A percentile compares a stretch with the other conserved stretches of the same genome.
Conservation (phyloP, 192 early-diverging fungal genomes). For the Radiomyces spectabilis region DNA sequence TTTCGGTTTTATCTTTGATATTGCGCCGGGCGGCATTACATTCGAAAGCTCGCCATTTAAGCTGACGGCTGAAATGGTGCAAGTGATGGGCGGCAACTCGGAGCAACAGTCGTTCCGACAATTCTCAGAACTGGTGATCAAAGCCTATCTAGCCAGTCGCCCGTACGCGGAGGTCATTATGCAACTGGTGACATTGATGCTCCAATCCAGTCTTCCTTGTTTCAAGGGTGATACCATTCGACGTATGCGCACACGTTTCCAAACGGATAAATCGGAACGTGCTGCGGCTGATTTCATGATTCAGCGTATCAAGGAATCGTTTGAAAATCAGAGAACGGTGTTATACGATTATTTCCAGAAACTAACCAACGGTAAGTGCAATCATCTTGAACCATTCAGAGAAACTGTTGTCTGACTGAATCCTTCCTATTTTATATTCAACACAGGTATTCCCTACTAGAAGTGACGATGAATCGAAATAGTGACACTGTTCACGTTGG, state of each 20-base stretch:
- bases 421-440: no score
- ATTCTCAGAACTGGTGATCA: conserved; percentile 88
- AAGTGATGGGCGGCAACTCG: conserved; percentile 90
- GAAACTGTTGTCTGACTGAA: no score
- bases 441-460: no score
- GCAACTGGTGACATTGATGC: conserved; percentile 85
- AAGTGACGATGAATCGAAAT: no score
- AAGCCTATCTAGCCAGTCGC: conserved; percentile 84
- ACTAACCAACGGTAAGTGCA: conserved; percentile 68
- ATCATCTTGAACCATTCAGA: no score
- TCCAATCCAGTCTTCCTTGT: conserved; percentile 93
- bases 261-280: conserved; percentile 81
- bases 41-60: conserved; percentile 98
- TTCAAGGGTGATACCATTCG: conserved; percentile 94
- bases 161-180: conserved; percentile 91
- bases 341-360: conserved; percentile 80
- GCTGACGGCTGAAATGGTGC: conserved; percentile 93
- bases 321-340: conserved; percentile 87
- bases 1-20: conserved; percentile 98
- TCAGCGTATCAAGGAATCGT: conserved; percentile 78
- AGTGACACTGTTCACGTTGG: no score
- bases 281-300: conserved; percentile 96
- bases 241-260: conserved; percentile 83
- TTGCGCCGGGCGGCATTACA: conserved; percentile 95
- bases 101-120: conserved; percentile 74